Evolutionary conservation across 2,329 filamentous ascomycete species (phyloP), one percentile per base, ranked within the genome.

Genomic region (Pyricularia pennisetigena): DNA sequence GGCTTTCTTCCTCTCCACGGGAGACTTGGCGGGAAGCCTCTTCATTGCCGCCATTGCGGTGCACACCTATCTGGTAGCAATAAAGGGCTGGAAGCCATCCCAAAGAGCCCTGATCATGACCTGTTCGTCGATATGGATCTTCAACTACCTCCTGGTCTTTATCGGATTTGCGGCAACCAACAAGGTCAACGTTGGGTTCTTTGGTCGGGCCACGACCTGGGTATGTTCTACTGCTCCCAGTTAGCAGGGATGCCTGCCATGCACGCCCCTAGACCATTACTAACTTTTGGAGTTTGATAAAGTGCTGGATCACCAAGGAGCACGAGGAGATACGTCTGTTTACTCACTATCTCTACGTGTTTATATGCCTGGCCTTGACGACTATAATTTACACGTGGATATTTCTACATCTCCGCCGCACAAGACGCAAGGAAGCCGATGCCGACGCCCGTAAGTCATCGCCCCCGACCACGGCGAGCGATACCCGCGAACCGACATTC

Each of bases 321-420:
- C 85, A 84, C 69, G 79, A 82, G 64, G 74, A 75, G 16, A 78
- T 87, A 35, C 85, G 87, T 64, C 79, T 90, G 0, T 82, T 82
- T 74, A 80, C 85, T 0, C 87, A 90, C 72, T 90, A 89, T 72
- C 76, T 89, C 67, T 90, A 85, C 82, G 86, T 89, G 68, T 88
- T 81, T 69, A 72, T 80, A 23, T 72, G 75, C 14, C 74, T 81
- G 2, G 70, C 74, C 26, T n/a, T 77, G 7, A 79, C 79, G 0
- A 75, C 74, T 64, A 59, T 75, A 2, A 70, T 80, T 2, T 82
- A 81, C 71, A 73, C 72, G 0, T 72, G 78, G 32, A 76, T 80
- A 49, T 80, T 78, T 71, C 68, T 78, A 9, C 75, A 70, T 7
- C 74, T 81, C 0, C 75, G 79, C 67, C 70, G 75, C 54, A 70